These are phyloP conservation scores for Periconia digitata DNA, from an alignment of 2,329 filamentous ascomycete genomes.

Conservation along the genomic window DNA sequence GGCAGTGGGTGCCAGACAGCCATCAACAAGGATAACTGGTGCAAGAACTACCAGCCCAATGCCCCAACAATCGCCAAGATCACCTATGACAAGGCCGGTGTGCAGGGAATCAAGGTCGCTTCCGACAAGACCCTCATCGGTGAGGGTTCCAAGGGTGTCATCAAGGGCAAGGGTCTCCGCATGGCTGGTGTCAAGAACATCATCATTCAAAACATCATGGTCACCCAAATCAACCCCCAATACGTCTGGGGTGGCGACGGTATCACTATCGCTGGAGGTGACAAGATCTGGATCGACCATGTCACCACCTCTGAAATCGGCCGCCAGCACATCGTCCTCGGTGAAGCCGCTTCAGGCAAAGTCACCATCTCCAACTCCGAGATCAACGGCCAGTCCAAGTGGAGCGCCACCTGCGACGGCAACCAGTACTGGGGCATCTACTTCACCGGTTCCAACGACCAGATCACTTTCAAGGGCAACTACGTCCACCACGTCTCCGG, in stretches of 20 bases:
- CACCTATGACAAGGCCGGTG: conserved; percentile 37
- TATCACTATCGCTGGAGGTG: conserved; percentile 35
- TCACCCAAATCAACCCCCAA: conserved; percentile 42
- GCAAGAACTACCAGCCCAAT: conserved; percentile 7
- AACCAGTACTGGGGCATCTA: conserved; percentile 26
- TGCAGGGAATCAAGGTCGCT: conserved; percentile 31
- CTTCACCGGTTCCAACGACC: conserved; percentile 18
- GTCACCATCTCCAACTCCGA: conserved; percentile 26
- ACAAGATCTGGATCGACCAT: conserved; percentile 40
- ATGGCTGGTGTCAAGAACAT: conserved; percentile 39
- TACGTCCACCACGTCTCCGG: conserved; percentile 28
- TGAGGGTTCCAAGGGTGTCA: conserved; percentile 40
- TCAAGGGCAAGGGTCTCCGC: conserved; percentile 46
- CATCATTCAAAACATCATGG: conserved; percentile 45
- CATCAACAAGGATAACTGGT: conserved; percentile 52
- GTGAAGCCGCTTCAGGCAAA: conserved; percentile 15
- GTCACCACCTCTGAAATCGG: conserved; percentile 21
- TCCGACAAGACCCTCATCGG: conserved; percentile 48
- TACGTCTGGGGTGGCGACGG: conserved; percentile 45
- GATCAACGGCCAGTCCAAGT: conserved; percentile 22
- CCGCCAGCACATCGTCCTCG: conserved; percentile 19
- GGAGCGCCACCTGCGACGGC: conserved; percentile 22
- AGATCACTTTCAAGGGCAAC: conserved; percentile 24
- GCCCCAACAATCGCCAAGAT: conserved; percentile 16
- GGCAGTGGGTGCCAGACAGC: conserved; percentile 60